Base-by-base conservation (phyloP, 805 yeast genomes). In the Pichia paraexigua region DNA sequence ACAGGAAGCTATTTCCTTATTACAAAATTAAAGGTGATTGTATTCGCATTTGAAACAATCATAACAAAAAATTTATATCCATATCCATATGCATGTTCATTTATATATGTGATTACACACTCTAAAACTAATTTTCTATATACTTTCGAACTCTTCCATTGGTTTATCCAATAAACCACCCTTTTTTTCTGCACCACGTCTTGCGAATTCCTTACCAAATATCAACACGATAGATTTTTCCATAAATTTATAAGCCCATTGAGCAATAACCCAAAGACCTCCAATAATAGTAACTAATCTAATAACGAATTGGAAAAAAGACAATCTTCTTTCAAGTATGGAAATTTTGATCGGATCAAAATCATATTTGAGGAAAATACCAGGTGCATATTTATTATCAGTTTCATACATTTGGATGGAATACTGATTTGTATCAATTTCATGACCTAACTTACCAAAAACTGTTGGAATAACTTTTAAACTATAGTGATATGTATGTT, bases 401-500 rank as follows among this genome's bases (percentile, higher is more conserved):
- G 60, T 56, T 54, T 62, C 63, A 53, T 49, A 57, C 53, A 77
- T 81, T 5, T 86, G 77, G 22, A 85, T 66, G 1, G 97, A 82
- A 66, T 88, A 94, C 68, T 91, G 98, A 64, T 85, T 83, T 1
- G 98, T 91, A 52, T 85, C 85, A 8, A 92, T 71, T 22, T 68
- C 74, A 3, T 82, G 74, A 6, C 97, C 97, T 45, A 89, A 67
- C 60, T 82, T 80, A 51, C 76, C 76, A 63, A 82, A 90, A 11
- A 75, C 64, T 0, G 97, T 89, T 17, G 98, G 97, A 7, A 94
- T 95, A 3, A 94, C 87, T 18, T 83, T 79, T 56, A 90, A 61
- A 58, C 74, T 79, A 66, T 94, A 94, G 48, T 78, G 78, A 67
- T 72, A 87, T 1, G 74, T 66, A 52, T 77, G 81, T 20, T 72